A percentile compares a stretch with the other conserved stretches of the same genome.
These are phyloP conservation scores for Lineolata rhizophorae DNA, from an alignment of 495 filamentous ascomycete species.

Conservation along the genomic window DNA sequence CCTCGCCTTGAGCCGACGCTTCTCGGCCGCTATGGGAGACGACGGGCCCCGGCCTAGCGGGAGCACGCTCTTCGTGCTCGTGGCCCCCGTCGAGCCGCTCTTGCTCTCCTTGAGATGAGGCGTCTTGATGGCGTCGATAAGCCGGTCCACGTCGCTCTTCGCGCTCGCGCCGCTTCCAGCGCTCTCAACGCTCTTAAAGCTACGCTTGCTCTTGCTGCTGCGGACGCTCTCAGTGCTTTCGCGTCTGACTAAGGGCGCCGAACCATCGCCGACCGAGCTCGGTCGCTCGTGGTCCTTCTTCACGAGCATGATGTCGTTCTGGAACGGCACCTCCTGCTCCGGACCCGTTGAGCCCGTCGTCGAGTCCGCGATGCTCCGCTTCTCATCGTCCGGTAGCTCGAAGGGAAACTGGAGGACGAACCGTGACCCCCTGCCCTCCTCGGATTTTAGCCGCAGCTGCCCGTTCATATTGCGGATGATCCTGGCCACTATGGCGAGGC, in stretches of 20 bases:
- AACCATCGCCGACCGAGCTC: slow-evolving; percentile 6
- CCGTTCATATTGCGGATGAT: slow-evolving; percentile 81
- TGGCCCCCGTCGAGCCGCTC: slow-evolving; percentile 7
- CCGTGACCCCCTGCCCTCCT: slow-evolving; percentile 64
- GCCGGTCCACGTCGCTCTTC: slow-evolving; percentile 47
- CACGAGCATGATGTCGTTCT: slow-evolving; percentile 36
- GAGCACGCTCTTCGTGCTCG: slow-evolving; percentile 2
- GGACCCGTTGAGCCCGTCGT: slow-evolving; percentile 11
- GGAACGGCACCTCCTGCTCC: slow-evolving; percentile 8
- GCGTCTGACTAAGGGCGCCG: slow-evolving; percentile 1
- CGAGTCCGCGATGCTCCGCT: background rate
- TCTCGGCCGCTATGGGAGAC: slow-evolving; percentile 5
- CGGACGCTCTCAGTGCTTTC: slow-evolving; percentile 19
- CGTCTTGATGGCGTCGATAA: slow-evolving; percentile 56
- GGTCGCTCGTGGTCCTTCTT: slow-evolving; percentile 15
- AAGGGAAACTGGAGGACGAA: slow-evolving; percentile 59
- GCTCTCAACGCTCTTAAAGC: slow-evolving; percentile 31
- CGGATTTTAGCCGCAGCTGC: slow-evolving; percentile 69
- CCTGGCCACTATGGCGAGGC: slow-evolving; percentile 67
- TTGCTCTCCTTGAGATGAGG: slow-evolving; percentile 24
- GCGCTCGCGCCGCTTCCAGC: slow-evolving; percentile 28
- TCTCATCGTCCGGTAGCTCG: slow-evolving; percentile 29
- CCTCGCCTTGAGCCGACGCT: slow-evolving; percentile 4
- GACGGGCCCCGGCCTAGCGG: slow-evolving; percentile 10
- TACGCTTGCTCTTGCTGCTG: slow-evolving; percentile 24